A percentile compares a stretch with the other conserved stretches of the same genome.
Evolutionary conservation across 2,329 filamentous ascomycete genomes (phyloP).

Genomic region (Botryosphaeria dothidea): DNA sequence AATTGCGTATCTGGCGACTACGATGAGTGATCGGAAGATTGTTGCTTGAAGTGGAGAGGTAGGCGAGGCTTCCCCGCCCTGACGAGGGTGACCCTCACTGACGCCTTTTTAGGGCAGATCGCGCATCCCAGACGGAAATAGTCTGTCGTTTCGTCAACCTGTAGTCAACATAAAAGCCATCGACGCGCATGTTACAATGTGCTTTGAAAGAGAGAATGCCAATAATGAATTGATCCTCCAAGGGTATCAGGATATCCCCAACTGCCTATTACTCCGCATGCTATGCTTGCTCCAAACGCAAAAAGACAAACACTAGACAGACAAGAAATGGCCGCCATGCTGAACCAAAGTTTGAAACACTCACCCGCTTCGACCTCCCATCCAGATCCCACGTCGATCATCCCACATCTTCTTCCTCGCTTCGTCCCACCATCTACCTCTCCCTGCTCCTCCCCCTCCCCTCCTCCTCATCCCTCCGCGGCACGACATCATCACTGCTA

Average conservation of each 20-base stretch:
- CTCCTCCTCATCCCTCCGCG: background rate
- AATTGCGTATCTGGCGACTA: background rate
- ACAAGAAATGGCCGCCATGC: background rate
- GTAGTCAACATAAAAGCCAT: background rate
- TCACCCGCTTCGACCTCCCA: background rate
- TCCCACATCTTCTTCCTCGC: background rate
- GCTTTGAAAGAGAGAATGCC: background rate
- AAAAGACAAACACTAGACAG: background rate
- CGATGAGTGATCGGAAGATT: conserved; percentile 3
- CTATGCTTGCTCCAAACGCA: background rate
- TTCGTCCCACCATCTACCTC: background rate
- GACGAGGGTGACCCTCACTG: background rate
- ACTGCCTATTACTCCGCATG: background rate
- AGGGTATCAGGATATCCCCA: background rate
- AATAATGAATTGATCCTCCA: background rate
- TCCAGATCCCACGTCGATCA: background rate
- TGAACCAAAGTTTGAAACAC: background rate
- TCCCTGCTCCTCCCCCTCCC: background rate
- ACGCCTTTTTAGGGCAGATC: conserved; percentile 6
- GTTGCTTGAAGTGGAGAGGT: conserved; percentile 2
- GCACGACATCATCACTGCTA: background rate
- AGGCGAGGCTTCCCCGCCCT: conserved; percentile 2
- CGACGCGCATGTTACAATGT: background rate
- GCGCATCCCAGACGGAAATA: background rate
- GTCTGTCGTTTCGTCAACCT: background rate